These are phyloP conservation scores for Aspergillus persii DNA, from an alignment of 2,329 filamentous ascomycete species.

Conservation along the genomic window DNA sequence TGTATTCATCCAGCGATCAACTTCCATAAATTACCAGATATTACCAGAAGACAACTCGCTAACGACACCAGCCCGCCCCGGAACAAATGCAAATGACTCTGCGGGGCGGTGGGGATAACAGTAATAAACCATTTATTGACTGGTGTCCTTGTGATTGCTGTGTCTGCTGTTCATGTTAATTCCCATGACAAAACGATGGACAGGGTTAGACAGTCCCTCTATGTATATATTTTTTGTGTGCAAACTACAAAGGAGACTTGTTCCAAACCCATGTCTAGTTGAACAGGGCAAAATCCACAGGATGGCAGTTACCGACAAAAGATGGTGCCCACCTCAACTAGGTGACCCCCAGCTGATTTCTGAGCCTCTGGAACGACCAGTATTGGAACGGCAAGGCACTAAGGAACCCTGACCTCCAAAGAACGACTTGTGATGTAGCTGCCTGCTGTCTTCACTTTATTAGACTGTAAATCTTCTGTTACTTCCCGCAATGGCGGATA, in stretches of 20 bases:
- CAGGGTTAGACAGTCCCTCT: background rate
- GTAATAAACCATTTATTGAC: background rate
- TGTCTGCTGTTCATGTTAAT: background rate
- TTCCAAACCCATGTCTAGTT: no score
- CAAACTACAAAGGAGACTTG: background rate
- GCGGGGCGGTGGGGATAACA: background rate
- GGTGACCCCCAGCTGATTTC: no score
- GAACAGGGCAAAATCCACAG: no score
- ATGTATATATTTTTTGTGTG: background rate
- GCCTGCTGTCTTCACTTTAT: no score
- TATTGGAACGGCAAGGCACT: no score
- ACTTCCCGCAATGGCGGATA: no score
- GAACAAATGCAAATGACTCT: background rate
- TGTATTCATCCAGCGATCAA: background rate
- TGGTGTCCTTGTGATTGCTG: background rate
- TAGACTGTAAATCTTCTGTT: no score
- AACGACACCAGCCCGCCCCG: background rate
- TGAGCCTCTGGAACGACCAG: no score
- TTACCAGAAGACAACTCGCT: background rate
- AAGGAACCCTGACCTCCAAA: no score
- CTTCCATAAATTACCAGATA: background rate
- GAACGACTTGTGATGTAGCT: no score
- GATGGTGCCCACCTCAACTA: no score
- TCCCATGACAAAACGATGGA: background rate
- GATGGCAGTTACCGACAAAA: no score